Base-by-base conservation (phyloP, 495 filamentous ascomycete species). In the Annulohypoxylon bovei region DNA sequence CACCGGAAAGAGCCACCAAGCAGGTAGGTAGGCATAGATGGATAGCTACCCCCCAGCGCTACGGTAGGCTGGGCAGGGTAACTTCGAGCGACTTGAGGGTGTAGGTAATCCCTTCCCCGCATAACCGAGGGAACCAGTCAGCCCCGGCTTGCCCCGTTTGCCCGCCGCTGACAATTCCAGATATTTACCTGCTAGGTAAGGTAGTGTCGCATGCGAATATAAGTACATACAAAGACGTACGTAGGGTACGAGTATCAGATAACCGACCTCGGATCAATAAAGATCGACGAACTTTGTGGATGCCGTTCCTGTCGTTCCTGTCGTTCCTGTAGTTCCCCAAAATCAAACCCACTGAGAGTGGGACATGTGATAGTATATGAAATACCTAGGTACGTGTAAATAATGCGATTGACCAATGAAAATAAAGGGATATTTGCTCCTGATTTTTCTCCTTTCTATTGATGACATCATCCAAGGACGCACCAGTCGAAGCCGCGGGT, bases 111-210 rank as follows among this genome's bases (percentile, higher is more conserved):
- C 33, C 25, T 69, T 39, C 71, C 73, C 75, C 76, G 72, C 70
- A 69, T 75, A 77, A 74, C 75, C 75, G 75, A 77, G 70, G 72
- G 64, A 75, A 71, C 61, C 72, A 70, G 68, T 60, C n/a, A 2
- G n/a, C 14, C 50, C 50, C 50, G 12, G 33, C 11, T 16, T 11
- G 42, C 58, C 46, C 57, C 52, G 27, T 64, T 62, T 55, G 60
- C 39, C 63, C 59, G 55, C 59, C 44, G 63, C 62, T 70, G 40
- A 63, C 52, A 50, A 56, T 62, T 50, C 12, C 23, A 65, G 12
- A 50, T 25, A 25, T 12, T 1, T 50, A 46, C 35, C 7, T 37
- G 35, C 2, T 37, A 12, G 33, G 33, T 37, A 37, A 47, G 47
- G 39, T 33, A 35, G 22, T 23, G 47, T 55, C 28, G 27, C 50